phyloP scores from a whole-genome alignment of 352 stramenopile genomes.

The Pythium graminicola region DNA sequence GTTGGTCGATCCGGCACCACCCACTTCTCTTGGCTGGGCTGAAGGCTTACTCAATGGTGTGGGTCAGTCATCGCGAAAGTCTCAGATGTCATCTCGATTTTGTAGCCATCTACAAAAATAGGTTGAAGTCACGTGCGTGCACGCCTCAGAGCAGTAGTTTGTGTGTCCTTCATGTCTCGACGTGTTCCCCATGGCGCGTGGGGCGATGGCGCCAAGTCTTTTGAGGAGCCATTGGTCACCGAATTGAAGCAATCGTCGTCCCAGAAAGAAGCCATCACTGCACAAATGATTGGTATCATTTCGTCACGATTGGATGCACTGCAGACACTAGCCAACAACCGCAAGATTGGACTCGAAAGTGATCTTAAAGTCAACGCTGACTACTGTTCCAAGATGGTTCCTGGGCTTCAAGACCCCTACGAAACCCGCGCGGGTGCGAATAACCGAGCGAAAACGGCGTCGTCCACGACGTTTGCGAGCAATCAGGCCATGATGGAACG shows the following conservation, averaged over 20 bases:
- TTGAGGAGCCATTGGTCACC: constrained; percentile 1
- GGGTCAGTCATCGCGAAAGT: too few species aligned
- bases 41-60: too few species aligned
- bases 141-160: too few species aligned
- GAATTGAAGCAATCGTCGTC: constrained; percentile 46
- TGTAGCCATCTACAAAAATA: not conserved
- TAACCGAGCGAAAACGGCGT: constrained; percentile 35
- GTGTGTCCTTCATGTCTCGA: constrained; percentile 7
- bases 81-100: too few species aligned
- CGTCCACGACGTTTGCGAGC: constrained; percentile 37
- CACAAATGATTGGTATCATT: constrained; percentile 80
- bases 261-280: constrained; percentile 70
- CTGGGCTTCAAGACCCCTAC: constrained; percentile 53
- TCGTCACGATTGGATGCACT: constrained; percentile 56
- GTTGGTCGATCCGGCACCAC: too few species aligned
- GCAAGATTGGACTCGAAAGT: constrained; percentile 66
- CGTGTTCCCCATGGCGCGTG: not conserved
- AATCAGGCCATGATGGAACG: constrained; percentile 74
- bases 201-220: not conserved
- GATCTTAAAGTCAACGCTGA: constrained; percentile 64
- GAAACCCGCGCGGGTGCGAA: constrained; percentile 37
- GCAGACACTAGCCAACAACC: constrained; percentile 59
- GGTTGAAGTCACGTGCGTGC: too few species aligned
- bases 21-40: too few species aligned
- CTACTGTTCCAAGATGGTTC: constrained; percentile 68